Conservation (phyloP, 2,329 filamentous ascomycete genomes). For the Colletotrichum lindemuthianum region DNA sequence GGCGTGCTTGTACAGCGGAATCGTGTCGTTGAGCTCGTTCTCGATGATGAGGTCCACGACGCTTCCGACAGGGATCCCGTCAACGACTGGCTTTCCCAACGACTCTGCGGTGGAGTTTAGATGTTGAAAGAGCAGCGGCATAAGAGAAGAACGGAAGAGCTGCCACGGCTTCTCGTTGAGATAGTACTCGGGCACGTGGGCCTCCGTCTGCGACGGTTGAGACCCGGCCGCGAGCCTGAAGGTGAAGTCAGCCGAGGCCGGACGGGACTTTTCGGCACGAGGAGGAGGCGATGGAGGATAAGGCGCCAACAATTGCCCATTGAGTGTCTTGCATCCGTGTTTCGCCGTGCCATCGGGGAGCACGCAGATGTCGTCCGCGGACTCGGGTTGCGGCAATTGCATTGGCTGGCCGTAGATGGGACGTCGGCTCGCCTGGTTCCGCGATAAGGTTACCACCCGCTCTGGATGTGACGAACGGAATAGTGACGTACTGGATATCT, state of each 20-base stretch:
- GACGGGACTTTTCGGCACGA: slow-evolving; percentile 30
- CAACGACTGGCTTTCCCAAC: slow-evolving; percentile 19
- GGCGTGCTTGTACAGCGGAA: slow-evolving; percentile 39
- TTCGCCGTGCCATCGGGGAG: slow-evolving; percentile 32
- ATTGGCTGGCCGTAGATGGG: slow-evolving; percentile 37
- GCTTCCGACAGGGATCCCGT: slow-evolving; percentile 21
- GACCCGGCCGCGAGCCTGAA: slow-evolving; percentile 19
- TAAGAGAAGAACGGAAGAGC: slow-evolving; percentile 33
- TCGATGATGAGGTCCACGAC: slow-evolving; percentile 35
- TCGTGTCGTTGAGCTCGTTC: slow-evolving; percentile 25
- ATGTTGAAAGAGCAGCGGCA: slow-evolving; percentile 35
- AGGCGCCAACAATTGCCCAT: background rate
- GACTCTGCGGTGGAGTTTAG: background rate
- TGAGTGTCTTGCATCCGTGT: slow-evolving; percentile 24
- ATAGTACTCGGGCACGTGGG: slow-evolving; percentile 11
- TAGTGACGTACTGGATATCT: slow-evolving; percentile 22
- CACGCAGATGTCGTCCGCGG: slow-evolving; percentile 29
- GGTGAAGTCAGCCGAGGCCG: slow-evolving; percentile 25
- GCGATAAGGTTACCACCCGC: too few species aligned
- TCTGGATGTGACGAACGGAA: too few species aligned
- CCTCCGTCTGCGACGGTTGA: slow-evolving; percentile 20
- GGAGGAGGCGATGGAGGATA: slow-evolving; percentile 29
- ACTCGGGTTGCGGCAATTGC: slow-evolving; percentile 29
- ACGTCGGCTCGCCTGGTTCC: slow-evolving; percentile 4
- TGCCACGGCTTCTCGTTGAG: slow-evolving; percentile 35